These are phyloP conservation scores for Hypoxylon fuscum DNA, from an alignment of 495 filamentous ascomycete genomes.

Conservation along the genomic window DNA sequence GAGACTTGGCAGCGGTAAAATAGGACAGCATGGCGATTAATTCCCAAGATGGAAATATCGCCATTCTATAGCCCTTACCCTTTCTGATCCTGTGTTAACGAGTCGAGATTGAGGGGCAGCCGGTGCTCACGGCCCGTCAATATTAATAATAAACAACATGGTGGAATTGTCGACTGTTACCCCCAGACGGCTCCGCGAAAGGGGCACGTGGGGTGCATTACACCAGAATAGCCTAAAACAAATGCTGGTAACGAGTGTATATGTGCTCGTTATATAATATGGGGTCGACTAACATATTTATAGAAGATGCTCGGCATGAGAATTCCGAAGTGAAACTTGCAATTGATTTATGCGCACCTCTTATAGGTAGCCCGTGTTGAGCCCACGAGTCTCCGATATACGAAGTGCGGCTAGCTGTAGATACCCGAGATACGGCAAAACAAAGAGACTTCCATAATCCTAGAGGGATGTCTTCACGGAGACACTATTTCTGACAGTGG, in stretches of 20 bases:
- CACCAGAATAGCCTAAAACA: slow-evolving; percentile 33
- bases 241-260: slow-evolving; percentile 23
- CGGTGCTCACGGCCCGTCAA: slow-evolving; percentile 31
- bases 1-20: slow-evolving; percentile 35
- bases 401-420: too few species aligned
- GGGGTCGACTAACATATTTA: slow-evolving; percentile 23
- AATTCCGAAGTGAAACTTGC: slow-evolving; percentile 20
- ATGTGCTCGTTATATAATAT: slow-evolving; percentile 29
- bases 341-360: slow-evolving; percentile 15
- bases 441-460: too few species aligned
- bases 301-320: slow-evolving; percentile 29
- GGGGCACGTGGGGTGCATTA: slow-evolving; percentile 27
- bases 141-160: slow-evolving; percentile 25
- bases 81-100: slow-evolving; percentile 16
- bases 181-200: slow-evolving; percentile 29
- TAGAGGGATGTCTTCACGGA: neutral
- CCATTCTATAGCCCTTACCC: slow-evolving; percentile 12
- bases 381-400: neutral
- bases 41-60: slow-evolving; percentile 34
- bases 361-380: neutral
- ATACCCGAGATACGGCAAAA: too few species aligned
- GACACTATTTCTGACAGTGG: neutral
- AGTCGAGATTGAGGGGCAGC: slow-evolving; percentile 25
- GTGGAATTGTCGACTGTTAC: neutral
- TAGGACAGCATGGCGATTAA: slow-evolving; percentile 27